A percentile compares a stretch with the other conserved stretches of the same genome.
These are phyloP conservation scores for Fusarium chaquense DNA, from an alignment of 2,329 filamentous ascomycete species.

Conservation along the genomic window DNA sequence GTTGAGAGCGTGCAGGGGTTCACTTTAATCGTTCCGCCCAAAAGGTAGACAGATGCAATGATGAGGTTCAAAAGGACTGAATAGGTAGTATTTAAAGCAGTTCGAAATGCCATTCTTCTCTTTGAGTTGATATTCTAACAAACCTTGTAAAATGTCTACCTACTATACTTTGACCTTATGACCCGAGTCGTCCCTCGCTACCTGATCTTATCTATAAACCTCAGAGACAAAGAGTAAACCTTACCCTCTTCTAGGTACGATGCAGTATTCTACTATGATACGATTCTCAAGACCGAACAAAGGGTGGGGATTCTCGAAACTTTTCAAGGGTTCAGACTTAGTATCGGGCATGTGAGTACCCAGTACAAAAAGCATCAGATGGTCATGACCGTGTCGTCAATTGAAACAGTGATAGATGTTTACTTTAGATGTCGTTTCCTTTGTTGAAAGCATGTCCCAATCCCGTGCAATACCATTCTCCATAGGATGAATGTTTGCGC, in stretches of 20 bases:
- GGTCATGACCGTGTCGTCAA: slow-evolving; percentile 37
- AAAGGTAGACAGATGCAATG: not conserved
- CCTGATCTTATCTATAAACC: not conserved
- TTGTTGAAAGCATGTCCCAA: slow-evolving; percentile 34
- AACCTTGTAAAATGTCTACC: not conserved
- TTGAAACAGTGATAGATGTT: slow-evolving; percentile 46
- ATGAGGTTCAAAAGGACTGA: not conserved
- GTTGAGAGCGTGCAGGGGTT: not conserved
- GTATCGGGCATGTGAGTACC: not conserved
- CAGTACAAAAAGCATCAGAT: not conserved
- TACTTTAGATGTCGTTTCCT: slow-evolving; percentile 38
- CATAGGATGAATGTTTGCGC: slow-evolving; percentile 23
- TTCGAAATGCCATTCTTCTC: not conserved
- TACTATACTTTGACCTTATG: not conserved
- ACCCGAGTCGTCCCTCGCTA: not conserved
- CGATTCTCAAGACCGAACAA: not conserved
- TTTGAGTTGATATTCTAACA: not conserved
- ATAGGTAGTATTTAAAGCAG: not conserved
- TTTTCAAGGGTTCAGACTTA: not conserved
- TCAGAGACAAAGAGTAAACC: not conserved
- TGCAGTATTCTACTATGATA: not conserved
- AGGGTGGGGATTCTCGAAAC: not conserved
- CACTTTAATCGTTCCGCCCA: not conserved
- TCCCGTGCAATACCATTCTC: slow-evolving; percentile 43
- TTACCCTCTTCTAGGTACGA: not conserved